A percentile compares a stretch with the other conserved stretches of the same genome.
phyloP scores from a whole-genome alignment of 2,329 filamentous ascomycete species.

The Chaetomium globosum region DNA sequence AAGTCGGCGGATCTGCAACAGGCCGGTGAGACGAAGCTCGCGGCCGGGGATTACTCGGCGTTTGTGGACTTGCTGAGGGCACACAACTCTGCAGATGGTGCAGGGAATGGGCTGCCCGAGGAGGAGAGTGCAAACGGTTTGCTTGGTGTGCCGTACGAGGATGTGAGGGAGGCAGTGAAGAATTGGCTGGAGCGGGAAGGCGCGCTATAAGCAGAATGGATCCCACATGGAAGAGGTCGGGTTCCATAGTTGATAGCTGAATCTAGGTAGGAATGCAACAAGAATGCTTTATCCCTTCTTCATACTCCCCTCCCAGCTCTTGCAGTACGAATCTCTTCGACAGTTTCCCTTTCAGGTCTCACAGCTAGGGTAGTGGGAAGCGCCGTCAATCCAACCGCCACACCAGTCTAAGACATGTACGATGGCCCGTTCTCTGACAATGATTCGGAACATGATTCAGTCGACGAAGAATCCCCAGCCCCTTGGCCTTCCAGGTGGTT shows the following conservation, averaged over 20 bases:
- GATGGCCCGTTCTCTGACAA: no score
- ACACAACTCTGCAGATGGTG: slow-evolving; percentile 44
- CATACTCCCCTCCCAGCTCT: no score
- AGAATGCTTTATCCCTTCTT: no score
- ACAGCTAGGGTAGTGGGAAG: no score
- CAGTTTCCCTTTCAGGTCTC: no score
- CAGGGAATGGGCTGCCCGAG: slow-evolving; percentile 39
- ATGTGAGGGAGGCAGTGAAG: slow-evolving; percentile 28
- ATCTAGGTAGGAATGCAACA: not conserved
- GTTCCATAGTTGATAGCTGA: no score
- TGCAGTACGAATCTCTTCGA: no score
- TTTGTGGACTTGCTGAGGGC: slow-evolving; percentile 39
- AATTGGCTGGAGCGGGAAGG: slow-evolving; percentile 29
- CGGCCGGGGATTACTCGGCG: slow-evolving; percentile 45
- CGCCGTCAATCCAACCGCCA: no score
- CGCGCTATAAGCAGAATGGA: slow-evolving; percentile 33
- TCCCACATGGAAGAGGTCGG: not conserved
- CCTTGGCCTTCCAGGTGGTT: no score
- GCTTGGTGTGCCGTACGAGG: slow-evolving; percentile 32
- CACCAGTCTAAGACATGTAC: no score
- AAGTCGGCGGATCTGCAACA: slow-evolving; percentile 43
- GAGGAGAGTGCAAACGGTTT: slow-evolving; percentile 34
- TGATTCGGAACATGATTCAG: no score
- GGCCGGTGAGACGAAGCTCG: slow-evolving; percentile 48
- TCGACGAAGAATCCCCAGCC: no score